These are phyloP conservation scores for Penicillium arizonense DNA, from an alignment of 495 filamentous ascomycete species.

Conservation along the genomic window DNA sequence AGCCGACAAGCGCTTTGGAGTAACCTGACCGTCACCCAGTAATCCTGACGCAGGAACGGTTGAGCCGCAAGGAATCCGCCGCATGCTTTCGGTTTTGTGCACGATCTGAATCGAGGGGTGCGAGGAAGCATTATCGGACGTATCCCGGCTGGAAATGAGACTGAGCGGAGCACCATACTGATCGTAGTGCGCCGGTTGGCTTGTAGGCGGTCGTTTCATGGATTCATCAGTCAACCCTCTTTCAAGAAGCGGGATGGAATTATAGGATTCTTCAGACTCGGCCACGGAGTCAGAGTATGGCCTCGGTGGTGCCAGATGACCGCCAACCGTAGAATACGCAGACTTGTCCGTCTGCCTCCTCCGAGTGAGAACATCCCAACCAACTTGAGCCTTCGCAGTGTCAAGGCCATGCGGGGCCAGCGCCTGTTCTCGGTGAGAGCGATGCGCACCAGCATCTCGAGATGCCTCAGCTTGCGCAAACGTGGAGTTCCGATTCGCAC, in stretches of 20 bases:
- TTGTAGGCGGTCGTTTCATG: slow-evolving; percentile 38
- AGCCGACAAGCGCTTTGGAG: slow-evolving; percentile 55
- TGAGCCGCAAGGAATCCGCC: slow-evolving; percentile 46
- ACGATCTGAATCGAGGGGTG: slow-evolving; percentile 54
- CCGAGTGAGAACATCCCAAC: slow-evolving; percentile 15
- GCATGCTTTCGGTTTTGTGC: slow-evolving; percentile 57
- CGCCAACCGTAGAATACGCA: slow-evolving; percentile 30
- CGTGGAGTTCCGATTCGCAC: slow-evolving; percentile 1
- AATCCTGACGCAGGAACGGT: slow-evolving; percentile 38
- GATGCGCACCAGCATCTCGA: neutral
- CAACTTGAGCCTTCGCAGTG: slow-evolving; percentile 5
- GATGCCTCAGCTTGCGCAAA: neutral
- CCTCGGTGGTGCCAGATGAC: slow-evolving; percentile 28
- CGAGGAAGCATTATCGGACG: slow-evolving; percentile 38
- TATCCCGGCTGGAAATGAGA: slow-evolving; percentile 27
- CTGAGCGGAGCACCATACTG: slow-evolving; percentile 20
- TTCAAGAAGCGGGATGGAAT: slow-evolving; percentile 74
- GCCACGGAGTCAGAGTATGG: slow-evolving; percentile 43
- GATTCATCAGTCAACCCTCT: slow-evolving; percentile 63
- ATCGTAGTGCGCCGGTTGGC: slow-evolving; percentile 3
- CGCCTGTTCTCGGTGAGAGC: neutral
- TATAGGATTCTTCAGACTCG: slow-evolving; percentile 68
- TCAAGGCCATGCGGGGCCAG: neutral
- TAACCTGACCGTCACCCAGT: slow-evolving; percentile 7
- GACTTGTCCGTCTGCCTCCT: slow-evolving; percentile 30